Conservation (phyloP, 148 eudicot species). For the Chenopodium quinoa region DNA sequence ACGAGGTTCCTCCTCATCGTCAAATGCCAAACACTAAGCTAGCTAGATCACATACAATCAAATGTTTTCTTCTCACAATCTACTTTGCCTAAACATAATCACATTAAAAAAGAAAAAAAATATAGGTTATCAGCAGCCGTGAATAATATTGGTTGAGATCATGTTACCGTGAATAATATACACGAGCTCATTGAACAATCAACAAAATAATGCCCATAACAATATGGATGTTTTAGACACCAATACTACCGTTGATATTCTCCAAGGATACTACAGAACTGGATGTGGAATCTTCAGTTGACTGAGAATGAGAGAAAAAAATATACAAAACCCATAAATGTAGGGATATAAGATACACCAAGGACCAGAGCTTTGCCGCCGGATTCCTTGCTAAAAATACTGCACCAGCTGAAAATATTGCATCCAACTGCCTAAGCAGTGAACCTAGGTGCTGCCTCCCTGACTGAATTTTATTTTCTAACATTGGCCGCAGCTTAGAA, state of each 20-base stretch:
- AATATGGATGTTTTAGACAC: slow-evolving; percentile 9
- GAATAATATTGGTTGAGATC: background rate
- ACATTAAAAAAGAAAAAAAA: background rate
- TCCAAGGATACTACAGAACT: slow-evolving; percentile 79
- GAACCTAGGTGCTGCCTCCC: slow-evolving; percentile 83
- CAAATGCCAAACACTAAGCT: no score
- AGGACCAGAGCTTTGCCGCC: slow-evolving; percentile 63
- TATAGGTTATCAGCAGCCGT: background rate
- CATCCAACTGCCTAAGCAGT: slow-evolving; percentile 74
- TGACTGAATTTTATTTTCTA: slow-evolving; percentile 54
- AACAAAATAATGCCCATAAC: background rate
- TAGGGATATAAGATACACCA: slow-evolving; percentile 59
- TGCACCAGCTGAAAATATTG: slow-evolving; percentile 64
- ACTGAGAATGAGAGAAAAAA: slow-evolving; percentile 58
- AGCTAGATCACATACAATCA: no score
- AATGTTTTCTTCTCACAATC: no score
- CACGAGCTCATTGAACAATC: background rate
- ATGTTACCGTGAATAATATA: background rate
- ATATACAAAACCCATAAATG: slow-evolving; percentile 81
- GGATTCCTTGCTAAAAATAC: slow-evolving; percentile 73
- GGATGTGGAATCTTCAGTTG: slow-evolving; percentile 53
- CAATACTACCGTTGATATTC: slow-evolving; percentile 65
- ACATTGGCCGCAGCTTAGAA: slow-evolving; percentile 58
- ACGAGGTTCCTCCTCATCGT: no score
- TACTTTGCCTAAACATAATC: background rate